Base-by-base conservation (phyloP, 306 rosid genomes). In the Urtica urens region DNA sequence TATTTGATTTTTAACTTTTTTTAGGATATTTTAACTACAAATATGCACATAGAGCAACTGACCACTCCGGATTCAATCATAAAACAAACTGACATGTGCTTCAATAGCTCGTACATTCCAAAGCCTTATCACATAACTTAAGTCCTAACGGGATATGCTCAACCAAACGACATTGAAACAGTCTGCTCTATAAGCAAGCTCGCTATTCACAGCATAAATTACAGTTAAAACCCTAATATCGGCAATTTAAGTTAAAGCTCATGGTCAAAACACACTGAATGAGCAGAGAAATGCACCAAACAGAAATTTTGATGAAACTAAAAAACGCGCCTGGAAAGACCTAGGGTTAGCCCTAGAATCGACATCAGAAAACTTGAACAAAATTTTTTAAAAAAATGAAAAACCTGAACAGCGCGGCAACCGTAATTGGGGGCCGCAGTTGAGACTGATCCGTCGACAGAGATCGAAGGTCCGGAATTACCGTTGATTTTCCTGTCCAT, bases 361-460 rank as follows among this genome's bases (percentile, higher is more conserved):
- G 15, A 59, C 17, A 30, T 26, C 23, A 49, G 11, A 44, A 38
- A 20, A 50, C 60, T 13, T 25, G 48, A 41, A 37, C 45, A 31
- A 39, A n/a, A 20, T 41, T 5, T n/a, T n/a, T 7, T 1, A 37
- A 9, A 31, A 38, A 39, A 27, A 14, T 2, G 23, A 24, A 54
- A n/a, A 38, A 85, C 96, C 94, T 82, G 92, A 65, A 82, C 99
- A 46, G 68, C 72, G 52, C 50, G 79, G 52, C 72, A 80, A 55
- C 67, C 71, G 64, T 68, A 85, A 63, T 77, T 69, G 4, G 94
- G 92, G 53, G 78, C 24, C 57, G 55, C 37, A 68, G 26, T 1
- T 64, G 66, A n/a, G 72, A 65, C 23, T 52, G 72, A 59, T 51
- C 71, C 77, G 23, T 59, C 72, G 22, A 59, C 3, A 38, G 72